These are phyloP conservation scores for Xylariaceae sp. DNA, from an alignment of 2,329 filamentous ascomycete genomes.

Conservation along the genomic window DNA sequence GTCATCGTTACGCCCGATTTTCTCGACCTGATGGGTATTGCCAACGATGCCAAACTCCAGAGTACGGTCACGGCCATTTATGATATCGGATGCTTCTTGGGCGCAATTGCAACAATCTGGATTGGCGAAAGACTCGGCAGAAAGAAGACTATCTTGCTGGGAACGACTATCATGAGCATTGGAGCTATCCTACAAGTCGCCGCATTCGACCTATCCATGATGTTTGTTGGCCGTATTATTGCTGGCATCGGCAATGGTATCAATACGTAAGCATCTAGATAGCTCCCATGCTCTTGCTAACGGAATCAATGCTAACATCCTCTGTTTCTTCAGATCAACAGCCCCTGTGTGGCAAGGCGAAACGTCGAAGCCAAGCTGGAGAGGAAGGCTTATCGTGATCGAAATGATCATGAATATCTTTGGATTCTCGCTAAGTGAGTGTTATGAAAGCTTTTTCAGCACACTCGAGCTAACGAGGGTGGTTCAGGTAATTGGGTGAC, in stretches of 20 bases:
- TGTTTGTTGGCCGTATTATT: constrained; percentile 1
- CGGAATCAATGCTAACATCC: too few species aligned
- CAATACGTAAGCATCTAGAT: neutral
- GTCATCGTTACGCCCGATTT: constrained; percentile 6
- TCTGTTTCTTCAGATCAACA: constrained; percentile 17
- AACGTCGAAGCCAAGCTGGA: constrained; percentile 29
- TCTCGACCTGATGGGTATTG: constrained; percentile 27
- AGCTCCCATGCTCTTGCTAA: too few species aligned
- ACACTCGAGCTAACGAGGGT: neutral
- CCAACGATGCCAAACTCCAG: constrained; percentile 14
- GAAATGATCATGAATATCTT: constrained; percentile 31
- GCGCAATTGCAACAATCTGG: constrained; percentile 33
- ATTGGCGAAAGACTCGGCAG: constrained; percentile 33
- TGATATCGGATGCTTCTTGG: constrained; percentile 58
- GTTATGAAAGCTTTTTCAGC: neutral
- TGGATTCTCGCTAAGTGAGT: constrained; percentile 27
- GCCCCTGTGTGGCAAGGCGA: constrained; percentile 39
- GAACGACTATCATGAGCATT: constrained; percentile 31
- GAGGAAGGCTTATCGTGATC: constrained; percentile 32
- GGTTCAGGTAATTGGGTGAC: constrained; percentile 36
- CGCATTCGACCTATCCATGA: constrained; percentile 35
- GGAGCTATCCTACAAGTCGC: constrained; percentile 34
- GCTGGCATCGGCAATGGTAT: constrained; percentile 5
- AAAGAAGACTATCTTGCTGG: constrained; percentile 31
- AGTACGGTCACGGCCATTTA: constrained; percentile 55